Evolutionary conservation across 2,329 filamentous ascomycete species (phyloP).

Genomic region (Magnaporthiopsis rhizophila): DNA sequence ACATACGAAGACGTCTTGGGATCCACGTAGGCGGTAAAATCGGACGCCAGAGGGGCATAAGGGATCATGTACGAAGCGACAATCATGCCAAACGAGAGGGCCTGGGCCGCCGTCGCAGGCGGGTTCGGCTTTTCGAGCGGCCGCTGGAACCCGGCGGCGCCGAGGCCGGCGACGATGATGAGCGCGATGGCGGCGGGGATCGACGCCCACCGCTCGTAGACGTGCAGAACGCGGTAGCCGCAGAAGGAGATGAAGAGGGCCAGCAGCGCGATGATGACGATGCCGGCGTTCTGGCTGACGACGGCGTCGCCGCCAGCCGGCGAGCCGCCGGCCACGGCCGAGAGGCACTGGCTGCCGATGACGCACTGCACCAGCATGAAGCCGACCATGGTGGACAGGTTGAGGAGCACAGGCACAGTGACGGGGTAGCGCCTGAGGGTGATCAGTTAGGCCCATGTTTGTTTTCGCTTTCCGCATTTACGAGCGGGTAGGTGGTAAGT

Average conservation of each 20-base stretch:
- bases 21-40: conserved; percentile 54
- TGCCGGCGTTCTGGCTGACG: conserved; percentile 6
- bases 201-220: conserved; percentile 15
- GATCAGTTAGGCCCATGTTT: not conserved
- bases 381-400: conserved; percentile 54
- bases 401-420: conserved; percentile 52
- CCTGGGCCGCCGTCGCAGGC: conserved; percentile 29
- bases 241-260: conserved; percentile 14
- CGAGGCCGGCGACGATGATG: conserved; percentile 12
- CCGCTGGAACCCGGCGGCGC: conserved; percentile 10
- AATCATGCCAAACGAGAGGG: conserved; percentile 52
- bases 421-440: conserved; percentile 43
- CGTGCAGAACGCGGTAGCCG: conserved; percentile 15
- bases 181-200: conserved; percentile 14
- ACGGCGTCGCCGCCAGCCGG: not conserved
- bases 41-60: conserved; percentile 50
- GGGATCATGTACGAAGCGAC: conserved; percentile 57
- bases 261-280: conserved; percentile 10
- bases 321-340: conserved; percentile 39
- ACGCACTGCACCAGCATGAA: conserved; percentile 56
- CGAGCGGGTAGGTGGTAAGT: not conserved
- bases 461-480: too few species aligned
- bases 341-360: conserved; percentile 51
- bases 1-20: conserved; percentile 22
- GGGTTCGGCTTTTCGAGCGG: conserved; percentile 21